Base-by-base conservation (phyloP, 2,329 filamentous ascomycete genomes). In the Aspergillus udagawae region DNA sequence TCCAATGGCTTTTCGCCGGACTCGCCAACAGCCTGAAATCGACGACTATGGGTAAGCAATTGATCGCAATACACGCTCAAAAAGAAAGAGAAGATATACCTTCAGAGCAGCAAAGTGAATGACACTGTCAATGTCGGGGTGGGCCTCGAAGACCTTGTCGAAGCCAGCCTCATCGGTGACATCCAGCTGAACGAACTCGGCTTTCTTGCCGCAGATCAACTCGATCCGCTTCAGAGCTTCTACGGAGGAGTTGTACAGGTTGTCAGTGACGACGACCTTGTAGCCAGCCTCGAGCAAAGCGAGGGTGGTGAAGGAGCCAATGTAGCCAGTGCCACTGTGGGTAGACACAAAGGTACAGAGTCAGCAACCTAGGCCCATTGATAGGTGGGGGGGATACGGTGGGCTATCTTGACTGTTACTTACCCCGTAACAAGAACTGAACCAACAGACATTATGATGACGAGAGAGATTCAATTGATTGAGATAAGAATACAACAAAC, bases 71-170 rank as follows among this genome's bases (percentile, higher is more conserved):
- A 54, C 9, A 35, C 14, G 14, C 14, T 32, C 12, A 29, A 38
- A 44, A 5, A 21, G n/a, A 41, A 52, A 58, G 3, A 12, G 60
- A 45, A 65, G 56, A 48, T 54, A 12, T 77, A 89, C 91, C 89
- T 99, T 99, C 66, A 99, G 84, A 25, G 94, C 94, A 63, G 94
- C 95, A 73, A 99, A 99, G 82, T 99, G 94, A 70, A 99, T 97
- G 64, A 97, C 94, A 73, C 91, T 96, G 83, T 97, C 92, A 71
- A 99, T 97, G 70, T 91, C 88, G 52, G 92, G 91, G 78, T 97
- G 89, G 71, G 89, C 89, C 62, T 85, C 82, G 73, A 99, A 97
- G 68, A 97, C 89, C 69, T 87, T 86, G 74, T 97, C 91, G 57
- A 99, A 83, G 12, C 82, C 89, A 61, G 83, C 83, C 75, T 94